Conservation (phyloP, 352 stramenopile genomes). For the Globisporangium paroecandrum region DNA sequence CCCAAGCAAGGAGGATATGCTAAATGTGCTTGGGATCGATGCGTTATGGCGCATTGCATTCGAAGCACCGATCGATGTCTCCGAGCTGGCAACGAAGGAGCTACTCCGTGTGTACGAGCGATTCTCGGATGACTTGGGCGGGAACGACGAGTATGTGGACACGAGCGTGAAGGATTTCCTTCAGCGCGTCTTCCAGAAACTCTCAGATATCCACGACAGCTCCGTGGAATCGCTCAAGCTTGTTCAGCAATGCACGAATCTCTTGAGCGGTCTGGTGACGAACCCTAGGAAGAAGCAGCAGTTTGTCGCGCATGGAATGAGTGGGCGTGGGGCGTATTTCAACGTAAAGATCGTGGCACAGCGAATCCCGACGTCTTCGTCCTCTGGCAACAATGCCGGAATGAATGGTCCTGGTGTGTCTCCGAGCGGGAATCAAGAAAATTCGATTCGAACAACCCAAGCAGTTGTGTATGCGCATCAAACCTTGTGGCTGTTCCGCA, state of each 20-base stretch:
- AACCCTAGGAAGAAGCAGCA: conserved; percentile 45
- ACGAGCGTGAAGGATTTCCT: conserved; percentile 73
- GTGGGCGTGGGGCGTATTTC: conserved; percentile 69
- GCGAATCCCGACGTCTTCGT: conserved; percentile 61
- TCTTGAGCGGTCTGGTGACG: conserved; percentile 69
- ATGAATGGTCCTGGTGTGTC: conserved; percentile 20
- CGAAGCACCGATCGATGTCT: conserved; percentile 70
- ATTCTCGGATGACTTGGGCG: conserved; percentile 35
- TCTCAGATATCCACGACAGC: conserved; percentile 48
- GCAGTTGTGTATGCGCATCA: conserved; percentile 75
- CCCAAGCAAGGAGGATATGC: conserved; percentile 18
- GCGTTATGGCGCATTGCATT: conserved; percentile 83
- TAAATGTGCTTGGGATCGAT: conserved; percentile 70
- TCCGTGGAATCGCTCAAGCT: conserved; percentile 52
- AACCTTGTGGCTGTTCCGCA: conserved; percentile 63
- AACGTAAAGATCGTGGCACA: conserved; percentile 79
- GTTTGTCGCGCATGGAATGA: conserved; percentile 63
- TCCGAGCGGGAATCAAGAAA: conserved; percentile 35
- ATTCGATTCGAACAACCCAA: conserved; percentile 56
- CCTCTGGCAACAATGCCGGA: conserved; percentile 19
- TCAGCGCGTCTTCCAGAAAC: conserved; percentile 70
- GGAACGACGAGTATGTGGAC: conserved; percentile 31
- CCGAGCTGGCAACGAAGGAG: conserved; percentile 72
- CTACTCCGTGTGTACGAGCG: conserved; percentile 79
- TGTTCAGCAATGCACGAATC: conserved; percentile 74